These are phyloP conservation scores for Picea abies DNA, from an alignment of 83 land plant genomes.

Conservation along the genomic window DNA sequence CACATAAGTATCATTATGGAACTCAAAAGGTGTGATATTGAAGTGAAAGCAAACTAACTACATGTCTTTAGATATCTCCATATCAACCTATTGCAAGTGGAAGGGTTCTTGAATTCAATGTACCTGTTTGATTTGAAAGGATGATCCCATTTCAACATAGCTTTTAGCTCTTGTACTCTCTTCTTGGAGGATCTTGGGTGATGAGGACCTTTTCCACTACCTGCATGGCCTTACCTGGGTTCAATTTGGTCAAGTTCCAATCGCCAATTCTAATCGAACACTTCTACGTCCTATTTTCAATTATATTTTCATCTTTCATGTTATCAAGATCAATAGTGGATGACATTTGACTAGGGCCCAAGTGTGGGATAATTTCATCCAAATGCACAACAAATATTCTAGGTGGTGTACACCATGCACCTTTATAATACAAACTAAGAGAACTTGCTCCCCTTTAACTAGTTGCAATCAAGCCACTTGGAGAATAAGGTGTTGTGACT, in stretches of 20 bases:
- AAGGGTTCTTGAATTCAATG: too few species aligned
- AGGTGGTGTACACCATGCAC: constrained; percentile 94
- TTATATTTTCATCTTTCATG: constrained; percentile 26
- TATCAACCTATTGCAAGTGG: too few species aligned
- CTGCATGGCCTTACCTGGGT: constrained; percentile 59
- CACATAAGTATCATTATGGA: too few species aligned
- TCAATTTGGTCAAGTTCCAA: constrained; percentile 82
- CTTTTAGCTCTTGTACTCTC: too few species aligned
- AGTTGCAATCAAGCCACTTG: constrained; percentile 70
- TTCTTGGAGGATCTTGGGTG: too few species aligned
- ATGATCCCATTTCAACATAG: too few species aligned
- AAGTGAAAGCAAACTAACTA: too few species aligned
- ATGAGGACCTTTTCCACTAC: constrained; percentile 63
- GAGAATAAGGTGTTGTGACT: constrained; percentile 45
- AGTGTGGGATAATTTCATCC: constrained; percentile 80
- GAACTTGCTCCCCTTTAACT: constrained; percentile 79
- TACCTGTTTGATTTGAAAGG: too few species aligned
- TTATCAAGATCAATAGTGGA: constrained; percentile 83
- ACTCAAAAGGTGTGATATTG: too few species aligned
- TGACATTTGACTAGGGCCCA: constrained; percentile 71
- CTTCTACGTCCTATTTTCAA: constrained; percentile 42
- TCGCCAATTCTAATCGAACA: constrained; percentile 79
- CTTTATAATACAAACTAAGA: constrained; percentile 69
- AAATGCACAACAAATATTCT: constrained; percentile 81
- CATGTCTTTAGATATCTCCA: too few species aligned